These are phyloP conservation scores for Aspergillus carlsbadensis DNA, from an alignment of 495 filamentous ascomycete genomes.

Conservation along the genomic window DNA sequence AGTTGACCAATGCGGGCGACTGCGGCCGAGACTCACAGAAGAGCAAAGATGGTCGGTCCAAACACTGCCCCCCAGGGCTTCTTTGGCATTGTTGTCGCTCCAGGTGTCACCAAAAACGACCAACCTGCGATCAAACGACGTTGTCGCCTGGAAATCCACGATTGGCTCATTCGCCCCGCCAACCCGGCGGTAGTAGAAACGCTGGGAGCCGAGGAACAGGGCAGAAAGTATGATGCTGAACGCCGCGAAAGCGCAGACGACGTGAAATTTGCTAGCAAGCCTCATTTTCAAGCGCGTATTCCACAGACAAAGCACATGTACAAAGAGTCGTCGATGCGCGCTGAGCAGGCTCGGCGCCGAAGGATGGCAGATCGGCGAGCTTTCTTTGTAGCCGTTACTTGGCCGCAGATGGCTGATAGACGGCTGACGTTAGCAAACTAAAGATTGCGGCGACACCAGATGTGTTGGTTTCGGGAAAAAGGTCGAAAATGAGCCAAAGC, in stretches of 20 bases:
- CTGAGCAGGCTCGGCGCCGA: slow-evolving; percentile 6
- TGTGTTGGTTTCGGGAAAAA: neutral
- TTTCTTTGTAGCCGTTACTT: slow-evolving; percentile 5
- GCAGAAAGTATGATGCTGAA: slow-evolving; percentile 35
- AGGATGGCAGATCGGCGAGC: slow-evolving; percentile 4
- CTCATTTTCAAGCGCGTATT: slow-evolving; percentile 24
- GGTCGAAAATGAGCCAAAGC: neutral
- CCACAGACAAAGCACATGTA: slow-evolving; percentile 14
- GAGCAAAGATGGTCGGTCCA: slow-evolving; percentile 50
- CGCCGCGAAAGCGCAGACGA: slow-evolving; percentile 31
- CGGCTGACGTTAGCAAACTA: neutral
- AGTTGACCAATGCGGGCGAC: neutral
- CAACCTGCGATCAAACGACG: slow-evolving; percentile 35
- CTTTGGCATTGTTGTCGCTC: slow-evolving; percentile 45
- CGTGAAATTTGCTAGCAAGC: slow-evolving; percentile 36
- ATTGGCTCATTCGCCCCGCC: slow-evolving; percentile 17
- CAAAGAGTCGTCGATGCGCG: slow-evolving; percentile 12
- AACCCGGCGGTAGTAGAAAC: slow-evolving; percentile 25
- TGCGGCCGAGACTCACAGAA: slow-evolving; percentile 27
- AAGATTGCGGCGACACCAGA: neutral
- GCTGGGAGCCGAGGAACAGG: slow-evolving; percentile 32
- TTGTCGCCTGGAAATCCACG: slow-evolving; percentile 21
- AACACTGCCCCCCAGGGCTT: slow-evolving; percentile 31
- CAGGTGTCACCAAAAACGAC: slow-evolving; percentile 52
- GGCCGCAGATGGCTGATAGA: neutral